These are phyloP conservation scores for Ustilago trichophora DNA, from an alignment of 1,284 basidiomycete genomes.

Conservation along the genomic window DNA sequence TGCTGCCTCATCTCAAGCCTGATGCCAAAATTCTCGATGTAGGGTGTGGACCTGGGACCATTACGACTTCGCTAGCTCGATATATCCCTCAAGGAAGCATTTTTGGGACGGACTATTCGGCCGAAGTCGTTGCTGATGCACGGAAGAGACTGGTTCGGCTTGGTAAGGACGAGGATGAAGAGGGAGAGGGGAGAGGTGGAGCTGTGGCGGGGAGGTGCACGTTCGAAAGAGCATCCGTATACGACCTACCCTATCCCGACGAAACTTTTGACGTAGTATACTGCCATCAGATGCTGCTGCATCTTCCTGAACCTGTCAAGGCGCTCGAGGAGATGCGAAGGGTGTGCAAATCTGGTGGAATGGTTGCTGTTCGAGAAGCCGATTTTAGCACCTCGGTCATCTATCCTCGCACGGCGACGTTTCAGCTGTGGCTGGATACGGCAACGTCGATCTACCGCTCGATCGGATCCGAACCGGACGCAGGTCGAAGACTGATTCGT, in stretches of 20 bases:
- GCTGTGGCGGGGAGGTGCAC: constrained; percentile 3
- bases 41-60: constrained; percentile 41
- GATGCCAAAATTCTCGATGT: constrained; percentile 27
- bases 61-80: constrained; percentile 25
- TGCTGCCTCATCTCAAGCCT: constrained; percentile 21
- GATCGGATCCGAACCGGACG: constrained; percentile 30
- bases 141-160: constrained; percentile 12
- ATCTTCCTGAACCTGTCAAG: constrained; percentile 16
- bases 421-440: constrained; percentile 16
- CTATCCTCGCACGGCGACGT: constrained; percentile 9
- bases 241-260: constrained; percentile 25
- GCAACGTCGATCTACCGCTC: constrained; percentile 15
- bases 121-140: constrained; percentile 22
- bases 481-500: constrained; percentile 23
- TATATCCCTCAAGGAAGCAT: constrained; percentile 28
- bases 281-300: constrained; percentile 39
- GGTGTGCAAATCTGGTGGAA: constrained; percentile 31
- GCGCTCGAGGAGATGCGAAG: constrained; percentile 39
- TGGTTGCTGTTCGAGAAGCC: constrained; percentile 32
- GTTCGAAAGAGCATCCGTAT: constrained; percentile 28
- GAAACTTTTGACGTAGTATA: constrained; percentile 34
- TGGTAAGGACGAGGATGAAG: too few relatives aligned
- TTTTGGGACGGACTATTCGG: constrained; percentile 28
- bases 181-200: too few relatives aligned
- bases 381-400: constrained; percentile 15